phyloP scores from a whole-genome alignment of 495 filamentous ascomycete genomes.

The Penicillium paxilli region DNA sequence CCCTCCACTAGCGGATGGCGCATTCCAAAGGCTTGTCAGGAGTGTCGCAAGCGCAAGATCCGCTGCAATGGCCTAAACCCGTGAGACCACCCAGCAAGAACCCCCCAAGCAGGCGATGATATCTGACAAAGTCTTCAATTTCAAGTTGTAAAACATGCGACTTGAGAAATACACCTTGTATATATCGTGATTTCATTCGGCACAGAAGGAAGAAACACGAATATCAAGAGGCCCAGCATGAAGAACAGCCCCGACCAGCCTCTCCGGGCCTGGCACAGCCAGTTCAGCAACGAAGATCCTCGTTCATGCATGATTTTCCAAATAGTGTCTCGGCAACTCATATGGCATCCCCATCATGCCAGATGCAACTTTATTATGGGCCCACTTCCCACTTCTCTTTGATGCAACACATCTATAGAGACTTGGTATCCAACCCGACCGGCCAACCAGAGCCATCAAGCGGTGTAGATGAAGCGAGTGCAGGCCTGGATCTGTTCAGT shows the following conservation, averaged over 20 bases:
- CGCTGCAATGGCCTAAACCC: constrained; percentile 42
- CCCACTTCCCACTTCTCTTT: constrained; percentile 47
- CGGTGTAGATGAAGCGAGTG: constrained; percentile 44
- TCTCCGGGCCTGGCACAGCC: constrained; percentile 19
- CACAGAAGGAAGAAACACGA: constrained; percentile 39
- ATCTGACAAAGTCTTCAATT: constrained; percentile 3
- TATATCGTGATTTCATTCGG: constrained; percentile 43
- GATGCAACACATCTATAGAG: constrained; percentile 45
- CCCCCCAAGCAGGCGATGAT: background rate
- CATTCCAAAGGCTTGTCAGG: constrained; percentile 45
- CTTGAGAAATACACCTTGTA: constrained; percentile 32
- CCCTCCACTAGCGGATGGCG: constrained; percentile 30
- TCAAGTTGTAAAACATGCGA: constrained; percentile 41
- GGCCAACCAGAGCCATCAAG: constrained; percentile 25
- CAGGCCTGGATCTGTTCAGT: constrained; percentile 45
- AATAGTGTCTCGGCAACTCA: constrained; percentile 47
- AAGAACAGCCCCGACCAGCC: constrained; percentile 5
- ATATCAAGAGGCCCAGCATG: constrained; percentile 3
- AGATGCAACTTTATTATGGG: constrained; percentile 48
- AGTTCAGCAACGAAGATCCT: constrained; percentile 17
- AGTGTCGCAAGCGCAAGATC: constrained; percentile 47
- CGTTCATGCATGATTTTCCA: constrained; percentile 32
- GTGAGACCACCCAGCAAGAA: constrained; percentile 12
- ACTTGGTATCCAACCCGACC: constrained; percentile 32
- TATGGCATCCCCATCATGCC: constrained; percentile 44